Base-by-base conservation (phyloP, 352 stramenopile species). In the Aphanomyces astaci region DNA sequence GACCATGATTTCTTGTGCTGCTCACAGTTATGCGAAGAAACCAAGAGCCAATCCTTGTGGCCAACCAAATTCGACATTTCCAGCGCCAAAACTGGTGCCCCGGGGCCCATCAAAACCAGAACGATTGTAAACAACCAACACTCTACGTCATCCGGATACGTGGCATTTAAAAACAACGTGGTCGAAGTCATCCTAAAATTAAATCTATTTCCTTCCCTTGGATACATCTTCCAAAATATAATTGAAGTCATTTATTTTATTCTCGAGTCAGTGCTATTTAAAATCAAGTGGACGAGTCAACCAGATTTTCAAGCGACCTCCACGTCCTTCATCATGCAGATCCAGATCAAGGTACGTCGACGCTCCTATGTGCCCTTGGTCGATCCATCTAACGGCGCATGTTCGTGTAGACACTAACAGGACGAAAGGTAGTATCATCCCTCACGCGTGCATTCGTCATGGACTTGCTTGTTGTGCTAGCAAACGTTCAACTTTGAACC, bases 401-500 rank as follows among this genome's bases (percentile, higher is more conserved):
- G 15, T 52, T 70, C 30, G 9, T 51, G 53, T 73, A 95, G 85
- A 95, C 85, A 31, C 76, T 95, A 60, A 92, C 86, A n/a, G 86
- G 85, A 43, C 81, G 86, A 57, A 95, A 93, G 76, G 77, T 84
- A 69, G 33, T 17, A 15, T 67, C 28, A 2, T n/a, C 5, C 45
- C 31, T 19, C 31, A 51, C 7, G 31, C n/a, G 27, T 30, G 33
- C 13, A 25, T n/a, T n/a, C 56, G 25, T 11, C 25, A 10, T 5
- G 9, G 11, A 15, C 36, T 15, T 46, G 17, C 9, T 27, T 52
- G 3, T 56, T n/a, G 28, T 39, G 25, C 31, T 60, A 86, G 77
- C 84, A 90, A 84, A 92, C 84, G 60, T 92, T 94, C 72, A 93
- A 95, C 76, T 93, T 95, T 76, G 86, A 95, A 48, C 78, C 77